Percentiles rank a stretch among this genome's conserved stretches.
Conservation (phyloP, 2,329 filamentous ascomycete species). For the Akanthomyces muscarius region DNA sequence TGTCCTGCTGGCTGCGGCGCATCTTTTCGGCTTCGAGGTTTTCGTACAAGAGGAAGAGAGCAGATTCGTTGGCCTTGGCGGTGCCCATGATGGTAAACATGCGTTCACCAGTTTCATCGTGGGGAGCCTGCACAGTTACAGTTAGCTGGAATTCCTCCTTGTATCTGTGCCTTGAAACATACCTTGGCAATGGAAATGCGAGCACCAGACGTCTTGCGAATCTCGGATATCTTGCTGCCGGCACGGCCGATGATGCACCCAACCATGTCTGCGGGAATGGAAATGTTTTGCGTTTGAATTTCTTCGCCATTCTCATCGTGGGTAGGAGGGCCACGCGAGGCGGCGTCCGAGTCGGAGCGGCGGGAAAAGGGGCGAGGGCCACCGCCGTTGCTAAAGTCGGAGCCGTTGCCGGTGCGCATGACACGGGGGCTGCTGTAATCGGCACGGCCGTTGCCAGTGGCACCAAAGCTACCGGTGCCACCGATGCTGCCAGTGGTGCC, state of each 20-base stretch:
- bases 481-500: conserved; percentile 39
- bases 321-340: conserved; percentile 74
- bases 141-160: background rate
- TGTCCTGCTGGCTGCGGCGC: conserved; percentile 75
- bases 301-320: conserved; percentile 96
- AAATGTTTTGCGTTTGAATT: conserved; percentile 98
- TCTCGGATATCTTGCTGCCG: conserved; percentile 97
- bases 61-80: conserved; percentile 88
- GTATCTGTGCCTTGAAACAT: background rate
- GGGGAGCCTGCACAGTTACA: conserved; percentile 54
- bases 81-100: conserved; percentile 99
- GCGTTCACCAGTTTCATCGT: conserved; percentile 94
- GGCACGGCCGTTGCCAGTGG: conserved; percentile 36
- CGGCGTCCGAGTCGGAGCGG: conserved; percentile 79
- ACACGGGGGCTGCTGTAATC: conserved; percentile 65
- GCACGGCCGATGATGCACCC: conserved; percentile 96
- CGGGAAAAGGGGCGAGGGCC: conserved; percentile 63
- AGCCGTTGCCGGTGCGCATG: conserved; percentile 94
- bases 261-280: conserved; percentile 99
- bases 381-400: conserved; percentile 85
- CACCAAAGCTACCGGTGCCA: conserved; percentile 42
- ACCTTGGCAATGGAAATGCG: conserved; percentile 94
- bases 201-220: conserved; percentile 91
- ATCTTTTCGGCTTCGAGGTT: conserved; percentile 99
- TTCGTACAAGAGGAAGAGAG: conserved; percentile 93